Evolutionary conservation across 75 land plant genomes (phyloP).

Genomic region (Sequoia sempervirens): DNA sequence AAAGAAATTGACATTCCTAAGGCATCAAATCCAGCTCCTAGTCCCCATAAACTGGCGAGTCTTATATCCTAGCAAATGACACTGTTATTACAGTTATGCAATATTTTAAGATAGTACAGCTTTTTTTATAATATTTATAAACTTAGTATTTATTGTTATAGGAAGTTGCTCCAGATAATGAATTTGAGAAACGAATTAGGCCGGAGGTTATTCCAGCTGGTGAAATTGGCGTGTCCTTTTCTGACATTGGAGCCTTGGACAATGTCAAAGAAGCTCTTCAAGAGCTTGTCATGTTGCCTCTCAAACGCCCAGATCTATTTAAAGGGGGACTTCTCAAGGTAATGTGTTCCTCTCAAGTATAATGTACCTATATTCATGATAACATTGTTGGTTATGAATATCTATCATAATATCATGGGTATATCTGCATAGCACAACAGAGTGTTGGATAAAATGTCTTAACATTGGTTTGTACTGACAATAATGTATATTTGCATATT

Average conservation of each 20-base stretch:
- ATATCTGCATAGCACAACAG: no score
- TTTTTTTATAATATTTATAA: not conserved
- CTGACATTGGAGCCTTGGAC: slow-evolving; percentile 37
- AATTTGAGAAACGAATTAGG: slow-evolving; percentile 38
- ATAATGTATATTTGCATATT: no score
- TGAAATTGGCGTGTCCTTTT: slow-evolving; percentile 31
- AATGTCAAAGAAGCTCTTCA: slow-evolving; percentile 29
- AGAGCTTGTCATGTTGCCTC: slow-evolving; percentile 39
- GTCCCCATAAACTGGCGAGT: not conserved
- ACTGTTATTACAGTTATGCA: not conserved
- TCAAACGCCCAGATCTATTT: slow-evolving; percentile 31
- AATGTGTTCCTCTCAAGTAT: not conserved
- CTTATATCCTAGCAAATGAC: no score
- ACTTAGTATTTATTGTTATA: not conserved
- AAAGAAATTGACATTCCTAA: not conserved
- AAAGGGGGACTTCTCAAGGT: slow-evolving; percentile 35
- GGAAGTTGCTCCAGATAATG: slow-evolving; percentile 33
- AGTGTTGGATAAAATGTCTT: no score
- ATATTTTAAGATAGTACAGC: not conserved
- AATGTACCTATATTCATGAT: not conserved
- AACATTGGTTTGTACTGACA: no score
- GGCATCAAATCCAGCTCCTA: slow-evolving; percentile 5
- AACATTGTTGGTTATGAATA: no score
- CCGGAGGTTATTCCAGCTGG: slow-evolving; percentile 43
- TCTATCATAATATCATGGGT: no score